phyloP scores from a whole-genome alignment of 2,329 filamentous ascomycete genomes.

The Fusarium beomiforme region DNA sequence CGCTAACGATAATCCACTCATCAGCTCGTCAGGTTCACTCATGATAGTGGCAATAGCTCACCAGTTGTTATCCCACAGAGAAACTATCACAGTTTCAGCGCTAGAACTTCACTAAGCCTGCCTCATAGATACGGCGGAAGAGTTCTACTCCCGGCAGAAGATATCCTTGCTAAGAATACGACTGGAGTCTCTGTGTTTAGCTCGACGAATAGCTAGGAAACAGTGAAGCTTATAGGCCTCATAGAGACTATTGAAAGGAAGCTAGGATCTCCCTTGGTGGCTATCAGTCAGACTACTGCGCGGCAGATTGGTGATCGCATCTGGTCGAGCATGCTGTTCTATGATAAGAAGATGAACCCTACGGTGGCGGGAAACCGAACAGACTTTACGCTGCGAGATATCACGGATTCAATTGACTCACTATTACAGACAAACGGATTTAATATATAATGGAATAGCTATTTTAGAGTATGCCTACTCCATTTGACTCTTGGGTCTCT shows the following conservation, averaged over 20 bases:
- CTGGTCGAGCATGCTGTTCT: neutral
- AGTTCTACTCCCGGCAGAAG: neutral
- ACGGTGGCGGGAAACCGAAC: neutral
- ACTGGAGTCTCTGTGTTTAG: neutral
- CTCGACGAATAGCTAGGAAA: neutral
- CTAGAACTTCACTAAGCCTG: neutral
- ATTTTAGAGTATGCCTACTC: neutral
- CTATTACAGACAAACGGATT: neutral
- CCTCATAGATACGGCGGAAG: neutral
- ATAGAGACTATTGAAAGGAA: neutral
- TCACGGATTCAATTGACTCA: neutral
- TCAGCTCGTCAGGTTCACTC: neutral
- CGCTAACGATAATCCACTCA: neutral
- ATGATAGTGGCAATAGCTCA: too few species aligned
- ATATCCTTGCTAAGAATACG: neutral
- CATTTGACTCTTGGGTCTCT: fast-evolving
- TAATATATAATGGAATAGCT: neutral
- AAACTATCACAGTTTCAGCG: neutral
- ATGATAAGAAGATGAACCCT: neutral
- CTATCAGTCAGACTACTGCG: neutral
- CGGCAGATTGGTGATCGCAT: neutral
- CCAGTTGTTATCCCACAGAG: neutral
- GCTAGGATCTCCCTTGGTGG: neutral
- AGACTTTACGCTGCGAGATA: neutral
- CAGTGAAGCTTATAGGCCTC: neutral